These are phyloP conservation scores for Suillus subaureus DNA, from an alignment of 768 basidiomycete genomes.

Conservation along the genomic window DNA sequence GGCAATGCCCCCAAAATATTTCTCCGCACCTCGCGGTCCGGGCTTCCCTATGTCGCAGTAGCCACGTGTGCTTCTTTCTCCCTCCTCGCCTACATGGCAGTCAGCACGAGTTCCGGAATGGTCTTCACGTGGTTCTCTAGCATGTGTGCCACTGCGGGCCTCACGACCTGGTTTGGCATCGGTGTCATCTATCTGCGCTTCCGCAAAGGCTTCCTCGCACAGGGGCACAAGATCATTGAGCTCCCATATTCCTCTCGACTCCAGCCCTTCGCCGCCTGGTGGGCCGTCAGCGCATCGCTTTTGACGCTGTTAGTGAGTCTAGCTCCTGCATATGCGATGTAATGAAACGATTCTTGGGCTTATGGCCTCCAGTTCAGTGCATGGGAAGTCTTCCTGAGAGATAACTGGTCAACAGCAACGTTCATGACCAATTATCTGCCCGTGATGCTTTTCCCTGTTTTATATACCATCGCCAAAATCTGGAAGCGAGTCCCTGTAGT, in stretches of 20 bases:
- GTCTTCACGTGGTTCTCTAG: slow-evolving; percentile 46
- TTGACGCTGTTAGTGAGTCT: slow-evolving; percentile 38
- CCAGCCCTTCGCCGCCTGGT: slow-evolving; percentile 46
- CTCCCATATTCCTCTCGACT: slow-evolving; percentile 49
- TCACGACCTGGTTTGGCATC: slow-evolving; percentile 49
- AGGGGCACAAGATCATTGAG: slow-evolving; percentile 47
- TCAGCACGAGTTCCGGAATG: slow-evolving; percentile 34
- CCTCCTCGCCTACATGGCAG: slow-evolving; percentile 44
- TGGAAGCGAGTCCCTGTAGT: slow-evolving; percentile 15
- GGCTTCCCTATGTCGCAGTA: slow-evolving; percentile 50
- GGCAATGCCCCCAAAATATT: slow-evolving; percentile 60
- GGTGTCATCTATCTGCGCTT: slow-evolving; percentile 49
- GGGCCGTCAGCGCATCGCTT: slow-evolving; percentile 29
- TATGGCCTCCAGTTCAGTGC: slow-evolving; percentile 37
- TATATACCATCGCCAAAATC: slow-evolving; percentile 39
- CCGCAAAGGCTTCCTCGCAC: slow-evolving; percentile 46
- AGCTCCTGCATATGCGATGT: too few relatives aligned
- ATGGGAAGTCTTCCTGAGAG: slow-evolving; percentile 44
- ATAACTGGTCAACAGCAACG: slow-evolving; percentile 37
- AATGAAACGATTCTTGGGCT: neutral
- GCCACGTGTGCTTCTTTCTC: slow-evolving; percentile 32
- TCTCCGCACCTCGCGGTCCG: slow-evolving; percentile 34
- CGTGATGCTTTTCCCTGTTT: slow-evolving; percentile 45
- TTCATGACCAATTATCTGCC: slow-evolving; percentile 48
- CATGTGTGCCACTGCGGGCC: slow-evolving; percentile 40